Evolutionary conservation across 768 basidiomycete genomes (phyloP), one percentile per base, ranked within the genome.

Genomic region (Hericium alpestre): DNA sequence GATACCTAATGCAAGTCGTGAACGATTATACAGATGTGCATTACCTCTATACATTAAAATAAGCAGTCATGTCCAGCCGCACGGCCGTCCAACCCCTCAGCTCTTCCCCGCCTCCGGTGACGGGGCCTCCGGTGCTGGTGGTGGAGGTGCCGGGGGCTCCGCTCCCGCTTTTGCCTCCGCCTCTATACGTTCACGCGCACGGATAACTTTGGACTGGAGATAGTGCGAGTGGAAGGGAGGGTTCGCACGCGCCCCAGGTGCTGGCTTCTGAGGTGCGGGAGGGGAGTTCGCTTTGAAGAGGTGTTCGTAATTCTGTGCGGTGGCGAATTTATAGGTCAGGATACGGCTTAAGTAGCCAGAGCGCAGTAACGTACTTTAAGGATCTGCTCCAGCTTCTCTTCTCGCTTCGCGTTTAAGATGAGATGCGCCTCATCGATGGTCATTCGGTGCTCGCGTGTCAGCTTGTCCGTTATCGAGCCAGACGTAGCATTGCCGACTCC

Each of bases 131-230:
- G 22, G 43, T 12, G 37, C 51, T 43, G 53, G 50, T 53, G 59
- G 59, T 40, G 59, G 37, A 32, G 43, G 25, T 47, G 51, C 38
- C 18, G 61, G 63, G 37, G 58, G 58, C 27, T 67, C 65, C 56
- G 71, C 67, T 51, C 61, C 61, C 38, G 68, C 58, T 59, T 69
- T 70, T 64, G 69, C 58, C 76, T 99, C 95, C 0, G 94, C 94
- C 68, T 96, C 89, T 79, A 98, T 84, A 72, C 96, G 83, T 73
- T 97, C 93, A 55, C 84, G 80, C 18, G 96, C 95, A 43, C 96
- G 83, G 48, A 91, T 82, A n/a, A 99, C 91, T 73, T 99, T 99
- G 37, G 92, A 94, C 68, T 95, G 94, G 12, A 98, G 77, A 71
- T 98, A 98, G 71, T 93, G 90, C 38, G 92, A 93, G 67, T 92